Evolutionary conservation across 805 yeast genomes (phyloP), one percentile per base, ranked within the genome.

Genomic region (Zygotorulaspora sp.): DNA sequence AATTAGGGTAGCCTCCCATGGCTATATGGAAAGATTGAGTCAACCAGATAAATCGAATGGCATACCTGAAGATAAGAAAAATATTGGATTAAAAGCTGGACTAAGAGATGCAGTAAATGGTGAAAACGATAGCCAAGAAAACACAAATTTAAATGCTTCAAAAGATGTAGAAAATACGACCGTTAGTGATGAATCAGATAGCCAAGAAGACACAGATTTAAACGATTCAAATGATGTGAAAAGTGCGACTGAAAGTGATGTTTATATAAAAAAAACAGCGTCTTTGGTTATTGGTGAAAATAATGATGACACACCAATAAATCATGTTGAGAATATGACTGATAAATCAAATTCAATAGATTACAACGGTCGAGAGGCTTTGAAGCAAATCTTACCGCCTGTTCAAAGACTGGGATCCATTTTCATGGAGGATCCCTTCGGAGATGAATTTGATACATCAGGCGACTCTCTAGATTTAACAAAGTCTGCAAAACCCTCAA

Each of bases 401-500:
- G 25, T 55, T 13, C 48, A 50, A 6, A 31, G 27, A 16, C 27
- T 48, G 13, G 58, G 44, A 14, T 38, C 52, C 7, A 22, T 57
- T 6, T 53, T 50, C 34, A 43, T 48, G 12, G 62, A 55, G 7
- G 58, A 57, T 24, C 46, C 57, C 10, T 57, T 55, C 30, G 45
- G 36, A 2, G 53, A 50, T 18, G 50, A 48, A 7, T 38, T 32
- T 20, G 61, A 56, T 20, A 44, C 49, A 5, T 57, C 62, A 2
- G 35, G 45, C 12, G 61, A 52, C 8, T 50, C 53, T 2, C 38
- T 49, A 10, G 53, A 52, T 24, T 26, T 49, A 3, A 41, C 49
- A n/a, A 34, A 38, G 17, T 22, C 47, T 1, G 38, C 29, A 11
- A 44, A 49, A 23, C 52, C 56, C 2, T 44, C 44, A 4, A 50